Conservation (phyloP, 2,329 filamentous ascomycete genomes). For the Penicillium sp. region DNA sequence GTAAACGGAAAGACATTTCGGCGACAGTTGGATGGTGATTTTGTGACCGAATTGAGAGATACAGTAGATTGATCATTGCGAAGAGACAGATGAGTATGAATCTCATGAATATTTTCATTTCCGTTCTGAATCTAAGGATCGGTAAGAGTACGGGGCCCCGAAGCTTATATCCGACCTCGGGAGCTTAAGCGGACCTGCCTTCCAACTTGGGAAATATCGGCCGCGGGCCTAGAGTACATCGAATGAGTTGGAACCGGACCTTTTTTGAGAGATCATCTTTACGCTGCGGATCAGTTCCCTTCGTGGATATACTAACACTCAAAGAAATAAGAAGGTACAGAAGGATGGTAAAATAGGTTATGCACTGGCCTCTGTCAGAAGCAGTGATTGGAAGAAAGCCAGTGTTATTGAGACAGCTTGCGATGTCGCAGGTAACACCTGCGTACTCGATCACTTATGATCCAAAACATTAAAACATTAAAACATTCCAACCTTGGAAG, state of each 20-base stretch:
- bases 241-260: too few species aligned
- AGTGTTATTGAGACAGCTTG: not conserved
- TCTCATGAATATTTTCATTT: too few species aligned
- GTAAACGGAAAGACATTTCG: conserved; percentile 2
- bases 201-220: too few species aligned
- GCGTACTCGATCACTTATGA: not conserved
- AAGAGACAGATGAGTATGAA: not conserved
- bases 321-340: not conserved
- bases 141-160: too few species aligned
- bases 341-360: not conserved
- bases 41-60: not conserved
- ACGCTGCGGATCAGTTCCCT: too few species aligned
- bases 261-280: too few species aligned
- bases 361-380: not conserved
- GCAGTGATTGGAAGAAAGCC: not conserved
- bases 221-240: too few species aligned
- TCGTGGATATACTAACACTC: not conserved
- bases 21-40: not conserved
- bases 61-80: not conserved
- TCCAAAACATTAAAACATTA: not conserved
- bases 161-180: too few species aligned
- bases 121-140: too few species aligned
- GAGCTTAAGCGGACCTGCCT: too few species aligned
- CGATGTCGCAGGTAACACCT: not conserved
- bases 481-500: not conserved